A percentile compares a stretch with the other conserved stretches of the same genome.
These are phyloP conservation scores for Neonectria magnoliae DNA, from an alignment of 2,329 filamentous ascomycete genomes.

Conservation along the genomic window DNA sequence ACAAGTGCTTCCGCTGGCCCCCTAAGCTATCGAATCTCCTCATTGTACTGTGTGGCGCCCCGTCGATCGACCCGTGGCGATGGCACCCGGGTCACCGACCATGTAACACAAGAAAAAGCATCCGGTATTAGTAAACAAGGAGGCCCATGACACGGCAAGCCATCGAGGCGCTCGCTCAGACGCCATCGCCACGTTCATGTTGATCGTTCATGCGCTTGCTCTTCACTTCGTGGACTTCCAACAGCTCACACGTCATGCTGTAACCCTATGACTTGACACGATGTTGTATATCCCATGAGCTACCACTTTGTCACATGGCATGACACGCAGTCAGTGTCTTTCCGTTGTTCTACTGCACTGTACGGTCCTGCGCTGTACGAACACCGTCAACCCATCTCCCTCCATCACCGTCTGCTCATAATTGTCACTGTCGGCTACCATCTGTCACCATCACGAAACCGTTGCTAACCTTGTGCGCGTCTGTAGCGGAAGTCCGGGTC, in stretches of 20 bases:
- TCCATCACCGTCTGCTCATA: neutral
- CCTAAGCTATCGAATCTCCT: neutral
- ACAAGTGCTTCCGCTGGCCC: neutral
- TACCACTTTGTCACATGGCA: neutral
- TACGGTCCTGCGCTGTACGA: neutral
- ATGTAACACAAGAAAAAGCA: neutral
- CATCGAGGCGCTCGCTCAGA: neutral
- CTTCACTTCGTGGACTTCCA: no score
- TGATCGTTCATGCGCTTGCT: neutral
- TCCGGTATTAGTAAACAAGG: neutral
- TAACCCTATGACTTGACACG: neutral
- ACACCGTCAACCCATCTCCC: neutral
- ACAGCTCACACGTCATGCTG: neutral
- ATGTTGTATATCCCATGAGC: neutral
- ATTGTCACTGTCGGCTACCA: neutral
- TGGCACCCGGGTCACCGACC: neutral
- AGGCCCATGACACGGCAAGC: neutral
- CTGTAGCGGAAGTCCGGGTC: neutral
- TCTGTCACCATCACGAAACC: neutral
- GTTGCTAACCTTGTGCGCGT: neutral
- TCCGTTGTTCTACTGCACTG: no score
- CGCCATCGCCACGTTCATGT: neutral
- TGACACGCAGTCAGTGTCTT: neutral
- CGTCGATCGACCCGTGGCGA: neutral
- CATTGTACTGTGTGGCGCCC: neutral